Conservation (phyloP, 2,329 filamentous ascomycete genomes). For the Aspergillus fumigatiaffinis region DNA sequence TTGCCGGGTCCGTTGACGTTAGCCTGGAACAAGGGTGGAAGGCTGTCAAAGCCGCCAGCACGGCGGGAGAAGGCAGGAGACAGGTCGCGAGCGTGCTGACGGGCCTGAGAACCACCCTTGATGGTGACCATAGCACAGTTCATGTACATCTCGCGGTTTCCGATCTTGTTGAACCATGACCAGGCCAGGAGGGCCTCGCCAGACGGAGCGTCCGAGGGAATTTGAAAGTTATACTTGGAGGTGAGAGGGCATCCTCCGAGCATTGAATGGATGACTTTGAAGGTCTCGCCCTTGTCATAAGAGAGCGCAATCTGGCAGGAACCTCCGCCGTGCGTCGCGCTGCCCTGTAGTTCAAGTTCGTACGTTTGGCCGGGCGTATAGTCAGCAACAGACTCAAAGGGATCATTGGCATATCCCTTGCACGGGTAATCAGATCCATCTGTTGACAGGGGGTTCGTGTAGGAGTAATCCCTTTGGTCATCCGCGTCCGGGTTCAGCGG, state of each 20-base stretch:
- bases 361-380: slow-evolving; percentile 62
- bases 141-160: slow-evolving; percentile 84
- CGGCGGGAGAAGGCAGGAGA: slow-evolving; percentile 6
- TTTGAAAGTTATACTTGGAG: slow-evolving; percentile 59
- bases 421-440: slow-evolving; percentile 67
- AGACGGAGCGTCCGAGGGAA: slow-evolving; percentile 61
- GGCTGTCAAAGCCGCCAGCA: slow-evolving; percentile 45
- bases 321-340: slow-evolving; percentile 63
- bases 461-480: slow-evolving; percentile 63
- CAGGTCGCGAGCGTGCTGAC: slow-evolving; percentile 8
- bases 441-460: slow-evolving; percentile 61
- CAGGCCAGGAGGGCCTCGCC: slow-evolving; percentile 65
- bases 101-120: slow-evolving; percentile 20
- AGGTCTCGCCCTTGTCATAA: slow-evolving; percentile 66
- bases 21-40: slow-evolving; percentile 68
- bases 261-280: slow-evolving; percentile 64
- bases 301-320: slow-evolving; percentile 74
- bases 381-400: slow-evolving; percentile 54
- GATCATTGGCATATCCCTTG: slow-evolving; percentile 61
- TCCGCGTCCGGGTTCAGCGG: slow-evolving; percentile 45
- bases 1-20: slow-evolving; percentile 54
- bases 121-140: slow-evolving; percentile 73
- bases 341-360: slow-evolving; percentile 61
- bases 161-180: slow-evolving; percentile 73
- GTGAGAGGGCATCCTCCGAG: slow-evolving; percentile 54